Conservation (phyloP, 129 eudicot species). For the Glebionis coronaria region DNA sequence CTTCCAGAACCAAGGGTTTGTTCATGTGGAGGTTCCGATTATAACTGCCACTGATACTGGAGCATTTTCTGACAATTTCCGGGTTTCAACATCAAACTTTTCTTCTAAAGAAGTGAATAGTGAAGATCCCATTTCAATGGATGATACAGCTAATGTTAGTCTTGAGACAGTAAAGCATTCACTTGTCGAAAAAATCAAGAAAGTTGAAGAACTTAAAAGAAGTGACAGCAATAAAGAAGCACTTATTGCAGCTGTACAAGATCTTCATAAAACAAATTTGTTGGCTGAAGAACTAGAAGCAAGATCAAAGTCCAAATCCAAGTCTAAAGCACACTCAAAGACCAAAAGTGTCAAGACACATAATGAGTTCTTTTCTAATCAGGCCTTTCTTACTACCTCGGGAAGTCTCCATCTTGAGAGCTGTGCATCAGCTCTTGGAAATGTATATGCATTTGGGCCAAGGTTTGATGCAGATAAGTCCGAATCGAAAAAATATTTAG, state of each 20-base stretch:
- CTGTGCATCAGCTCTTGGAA: conserved; percentile 83
- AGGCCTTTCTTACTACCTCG: conserved; percentile 52
- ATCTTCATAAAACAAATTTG: conserved; percentile 56
- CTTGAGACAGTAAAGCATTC: conserved; percentile 61
- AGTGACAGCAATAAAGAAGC: conserved; percentile 79
- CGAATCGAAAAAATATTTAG: conserved; percentile 54
- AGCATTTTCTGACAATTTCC: conserved; percentile 51
- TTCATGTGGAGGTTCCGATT: conserved; percentile 76
- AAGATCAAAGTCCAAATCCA: conserved; percentile 41
- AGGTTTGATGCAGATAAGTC: conserved; percentile 56
- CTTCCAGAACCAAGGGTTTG: conserved; percentile 63
- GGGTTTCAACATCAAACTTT: conserved; percentile 48
- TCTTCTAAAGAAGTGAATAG: conserved; percentile 23
- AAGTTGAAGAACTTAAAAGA: conserved; percentile 73
- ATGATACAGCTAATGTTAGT: conserved; percentile 33
- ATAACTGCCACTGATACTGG: conserved; percentile 59
- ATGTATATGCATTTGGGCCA: conserved; percentile 89
- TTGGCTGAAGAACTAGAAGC: conserved; percentile 55
- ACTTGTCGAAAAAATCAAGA: conserved; percentile 50
- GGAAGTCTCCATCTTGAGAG: conserved; percentile 92
- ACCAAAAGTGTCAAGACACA: conserved; percentile 24
- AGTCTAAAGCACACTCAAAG: conserved; percentile 13
- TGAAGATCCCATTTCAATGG: conserved; percentile 32
- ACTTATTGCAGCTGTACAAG: conserved; percentile 62
- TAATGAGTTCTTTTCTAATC: conserved; percentile 58